A percentile compares a stretch with the other conserved stretches of the same genome.
phyloP scores from a whole-genome alignment of 1,284 basidiomycete genomes.

The Mrakiaceae sp. region DNA sequence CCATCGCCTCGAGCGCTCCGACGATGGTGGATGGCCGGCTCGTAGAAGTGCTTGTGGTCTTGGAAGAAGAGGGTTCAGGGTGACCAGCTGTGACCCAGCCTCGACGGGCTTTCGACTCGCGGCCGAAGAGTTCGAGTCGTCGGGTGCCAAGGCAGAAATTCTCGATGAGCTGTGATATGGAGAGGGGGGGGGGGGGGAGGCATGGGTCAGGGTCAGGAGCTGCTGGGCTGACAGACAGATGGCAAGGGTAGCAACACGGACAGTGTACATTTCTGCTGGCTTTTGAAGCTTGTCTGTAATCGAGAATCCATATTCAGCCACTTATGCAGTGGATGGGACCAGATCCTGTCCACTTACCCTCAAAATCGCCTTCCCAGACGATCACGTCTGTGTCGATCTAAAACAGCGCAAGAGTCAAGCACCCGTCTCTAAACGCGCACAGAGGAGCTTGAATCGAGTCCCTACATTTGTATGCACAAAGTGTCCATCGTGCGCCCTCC shows the following conservation, averaged over 20 bases:
- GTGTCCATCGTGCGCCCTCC: slow-evolving; percentile 82
- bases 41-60: not conserved
- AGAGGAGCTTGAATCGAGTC: slow-evolving; percentile 27
- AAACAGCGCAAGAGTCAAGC: not conserved
- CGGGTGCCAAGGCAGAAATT: slow-evolving; percentile 94
- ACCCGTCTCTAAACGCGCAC: not conserved
- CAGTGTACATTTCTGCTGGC: slow-evolving; percentile 85
- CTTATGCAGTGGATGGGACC: not conserved
- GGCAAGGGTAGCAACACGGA: too few species aligned
- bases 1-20: slow-evolving; percentile 42
- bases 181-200: too few species aligned
- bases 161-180: slow-evolving; percentile 53
- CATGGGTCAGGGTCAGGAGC: too few species aligned
- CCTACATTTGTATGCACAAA: slow-evolving; percentile 97
- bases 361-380: slow-evolving; percentile 77
- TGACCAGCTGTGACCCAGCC: slow-evolving; percentile 86
- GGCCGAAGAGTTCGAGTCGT: slow-evolving; percentile 82
- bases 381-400: slow-evolving; percentile 82
- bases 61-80: slow-evolving; percentile 42
- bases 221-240: too few species aligned
- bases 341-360: slow-evolving; percentile 26
- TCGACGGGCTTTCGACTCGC: slow-evolving; percentile 54
- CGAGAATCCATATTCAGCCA: not conserved
- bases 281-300: slow-evolving; percentile 61
- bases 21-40: not conserved